A percentile compares a stretch with the other conserved stretches of the same genome.
Conservation (phyloP, 2,329 filamentous ascomycete genomes). For the Pseudofabraea citricarpa region DNA sequence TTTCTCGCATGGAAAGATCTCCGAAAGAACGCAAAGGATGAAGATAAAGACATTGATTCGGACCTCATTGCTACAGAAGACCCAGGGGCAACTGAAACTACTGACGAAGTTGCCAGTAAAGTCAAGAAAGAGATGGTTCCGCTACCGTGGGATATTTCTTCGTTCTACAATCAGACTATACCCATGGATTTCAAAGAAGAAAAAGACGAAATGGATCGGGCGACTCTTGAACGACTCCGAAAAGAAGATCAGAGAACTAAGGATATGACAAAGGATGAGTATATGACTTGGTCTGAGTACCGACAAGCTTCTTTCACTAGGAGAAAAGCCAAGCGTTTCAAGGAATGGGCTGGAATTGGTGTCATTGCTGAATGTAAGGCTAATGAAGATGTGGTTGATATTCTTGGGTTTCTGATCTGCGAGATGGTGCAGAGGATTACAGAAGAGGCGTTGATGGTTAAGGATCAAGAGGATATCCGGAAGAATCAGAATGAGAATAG, state of each 20-base stretch:
- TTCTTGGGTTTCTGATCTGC: slow-evolving; percentile 91
- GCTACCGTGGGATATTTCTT: neutral
- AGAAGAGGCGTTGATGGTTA: neutral
- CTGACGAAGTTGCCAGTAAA: neutral
- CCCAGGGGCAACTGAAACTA: neutral
- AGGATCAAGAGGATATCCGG: neutral
- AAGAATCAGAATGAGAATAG: neutral
- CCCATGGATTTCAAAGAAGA: slow-evolving; percentile 30
- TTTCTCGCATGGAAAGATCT: slow-evolving; percentile 98
- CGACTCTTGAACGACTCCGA: slow-evolving; percentile 83
- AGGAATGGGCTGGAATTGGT: slow-evolving; percentile 94
- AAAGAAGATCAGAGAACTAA: slow-evolving; percentile 95
- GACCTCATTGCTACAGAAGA: slow-evolving; percentile 51
- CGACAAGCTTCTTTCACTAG: slow-evolving; percentile 95
- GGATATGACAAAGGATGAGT: slow-evolving; percentile 92
- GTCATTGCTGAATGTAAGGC: slow-evolving; percentile 91
- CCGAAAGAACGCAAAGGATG: slow-evolving; percentile 88
- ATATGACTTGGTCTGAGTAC: slow-evolving; percentile 96
- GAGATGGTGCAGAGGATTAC: slow-evolving; percentile 73
- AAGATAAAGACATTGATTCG: slow-evolving; percentile 83
- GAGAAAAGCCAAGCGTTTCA: slow-evolving; percentile 91
- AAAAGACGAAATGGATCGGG: slow-evolving; percentile 94
- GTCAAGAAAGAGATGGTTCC: neutral
- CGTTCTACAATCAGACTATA: neutral
- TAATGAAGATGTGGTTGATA: slow-evolving; percentile 94